Evolutionary conservation across 1,139 yeast species (phyloP), one percentile per base, ranked within the genome.

Genomic region (Geotrichum klebahnii): DNA sequence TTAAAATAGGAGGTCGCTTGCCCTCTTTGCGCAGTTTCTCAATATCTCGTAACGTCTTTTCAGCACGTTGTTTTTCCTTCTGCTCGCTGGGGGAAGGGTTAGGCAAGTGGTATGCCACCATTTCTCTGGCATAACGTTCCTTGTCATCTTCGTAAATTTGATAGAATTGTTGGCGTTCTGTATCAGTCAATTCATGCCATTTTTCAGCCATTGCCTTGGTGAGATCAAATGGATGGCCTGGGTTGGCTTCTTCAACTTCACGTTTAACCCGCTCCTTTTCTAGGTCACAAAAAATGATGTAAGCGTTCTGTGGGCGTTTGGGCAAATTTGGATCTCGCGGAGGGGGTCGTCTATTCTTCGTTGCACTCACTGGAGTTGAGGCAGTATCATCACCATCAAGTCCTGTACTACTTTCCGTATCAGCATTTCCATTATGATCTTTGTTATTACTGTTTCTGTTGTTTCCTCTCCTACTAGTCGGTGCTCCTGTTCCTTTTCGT

Each of bases 281-380:
- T 70, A 79, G 71, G 54, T 89, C 96, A 68, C 96, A 88, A 63
- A 85, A 89, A 48, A 87, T 78, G 56, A 87, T 73, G 62, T 88
- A 88, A 8, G 96, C 95, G 67, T 89, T 88, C 3, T 95, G 84
- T 16, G 96, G 96, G 59, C 94, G 76, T 60, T 86, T 86, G 14
- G 96, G 96, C 61, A 84, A 75, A 59, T 81, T 82, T 2, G 95
- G 96, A 65, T 86, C 95, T 61, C 89, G 77, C 23, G 71, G 63
- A 54, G 71, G 14, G 3, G 19, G 3, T 2, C 36, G 14, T 8
- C 17, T 33, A 16, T 3, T 3, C 10, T 12, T 10, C 12, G 36
- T 10, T 12, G 19, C 9, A 5, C 17, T 33, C 3, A 3, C 9
- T 33, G 36, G 16, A 33, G 36, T 2, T 3, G 19, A 12, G 9